phyloP scores from a whole-genome alignment of 495 filamentous ascomycete genomes.

The Penicillium robsamsonii region DNA sequence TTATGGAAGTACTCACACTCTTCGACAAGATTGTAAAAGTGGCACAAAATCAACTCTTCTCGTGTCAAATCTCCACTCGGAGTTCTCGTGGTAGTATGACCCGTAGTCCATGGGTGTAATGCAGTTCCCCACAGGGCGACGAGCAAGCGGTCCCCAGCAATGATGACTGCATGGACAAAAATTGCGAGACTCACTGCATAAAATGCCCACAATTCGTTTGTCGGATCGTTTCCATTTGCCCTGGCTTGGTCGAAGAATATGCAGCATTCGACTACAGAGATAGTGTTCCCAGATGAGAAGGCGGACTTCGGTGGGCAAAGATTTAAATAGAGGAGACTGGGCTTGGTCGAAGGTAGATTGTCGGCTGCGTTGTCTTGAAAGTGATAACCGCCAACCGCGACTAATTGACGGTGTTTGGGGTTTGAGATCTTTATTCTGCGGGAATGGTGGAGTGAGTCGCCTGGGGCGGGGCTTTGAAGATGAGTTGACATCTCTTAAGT shows the following conservation, averaged over 20 bases:
- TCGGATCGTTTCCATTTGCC: neutral
- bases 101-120: neutral
- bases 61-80: neutral
- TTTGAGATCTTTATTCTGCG: neutral
- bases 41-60: neutral
- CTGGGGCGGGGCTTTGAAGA: neutral
- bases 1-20: neutral
- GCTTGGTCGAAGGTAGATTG: neutral
- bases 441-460: slow-evolving; percentile 1
- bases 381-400: neutral
- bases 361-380: neutral
- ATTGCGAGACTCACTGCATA: neutral
- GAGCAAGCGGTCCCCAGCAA: slow-evolving; percentile 1
- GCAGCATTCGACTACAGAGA: slow-evolving; percentile 1
- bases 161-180: slow-evolving; percentile 3
- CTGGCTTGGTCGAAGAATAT: neutral
- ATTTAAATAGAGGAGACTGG: neutral
- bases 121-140: neutral
- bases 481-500: neutral
- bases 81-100: neutral
- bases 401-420: neutral
- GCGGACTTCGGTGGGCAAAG: neutral
- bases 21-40: neutral
- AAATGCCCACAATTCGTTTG: neutral
- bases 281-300: slow-evolving; percentile 3